phyloP scores from a whole-genome alignment of 371 early-diverging fungal genomes.

The Batkoa obscura region DNA sequence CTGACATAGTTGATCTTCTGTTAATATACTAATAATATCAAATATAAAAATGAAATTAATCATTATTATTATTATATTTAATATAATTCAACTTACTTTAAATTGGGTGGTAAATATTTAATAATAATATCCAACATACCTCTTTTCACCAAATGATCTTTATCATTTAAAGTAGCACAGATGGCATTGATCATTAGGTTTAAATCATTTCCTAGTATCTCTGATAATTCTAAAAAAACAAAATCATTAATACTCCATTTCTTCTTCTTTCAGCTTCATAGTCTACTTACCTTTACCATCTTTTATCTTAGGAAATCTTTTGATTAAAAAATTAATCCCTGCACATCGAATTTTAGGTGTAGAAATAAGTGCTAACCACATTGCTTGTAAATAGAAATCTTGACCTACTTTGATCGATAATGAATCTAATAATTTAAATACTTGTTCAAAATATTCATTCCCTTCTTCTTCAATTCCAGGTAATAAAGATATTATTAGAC shows the following conservation, averaged over 20 bases:
- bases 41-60: too few species aligned
- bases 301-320: conserved; percentile 47
- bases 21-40: too few species aligned
- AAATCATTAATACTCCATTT: background rate
- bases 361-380: conserved; percentile 59
- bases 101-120: conserved; percentile 47
- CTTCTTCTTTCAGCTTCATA: background rate
- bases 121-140: conserved; percentile 69
- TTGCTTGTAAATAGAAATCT: conserved; percentile 52
- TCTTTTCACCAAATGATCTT: conserved; percentile 60
- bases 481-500: conserved; percentile 60
- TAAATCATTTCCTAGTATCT: conserved; percentile 48
- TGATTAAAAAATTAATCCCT: conserved; percentile 52
- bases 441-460: conserved; percentile 62
- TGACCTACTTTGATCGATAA: conserved; percentile 43
- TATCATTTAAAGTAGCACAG: conserved; percentile 46
- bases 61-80: too few species aligned
- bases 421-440: conserved; percentile 43
- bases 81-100: conserved; percentile 18
- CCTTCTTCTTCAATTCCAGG: conserved; percentile 83
- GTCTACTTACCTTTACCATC: conserved; percentile 32
- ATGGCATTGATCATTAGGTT: conserved; percentile 59
- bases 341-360: conserved; percentile 46
- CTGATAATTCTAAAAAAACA: conserved; percentile 28
- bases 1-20: too few species aligned